phyloP scores from a whole-genome alignment of 2,329 filamentous ascomycete species.

The Penicillium sp. region DNA sequence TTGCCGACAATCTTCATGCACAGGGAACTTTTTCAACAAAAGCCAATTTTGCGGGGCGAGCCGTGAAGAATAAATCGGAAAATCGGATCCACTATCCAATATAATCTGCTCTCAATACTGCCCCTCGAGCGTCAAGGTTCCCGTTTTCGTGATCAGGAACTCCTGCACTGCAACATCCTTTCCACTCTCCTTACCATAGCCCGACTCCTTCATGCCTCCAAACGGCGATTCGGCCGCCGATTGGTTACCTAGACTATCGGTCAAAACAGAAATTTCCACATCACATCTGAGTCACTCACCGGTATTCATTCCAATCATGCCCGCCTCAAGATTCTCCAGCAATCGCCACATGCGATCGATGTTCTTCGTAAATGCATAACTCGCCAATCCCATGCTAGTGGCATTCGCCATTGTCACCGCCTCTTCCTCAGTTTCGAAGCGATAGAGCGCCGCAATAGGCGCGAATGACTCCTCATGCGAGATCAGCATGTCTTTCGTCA shows the following conservation, averaged over 20 bases:
- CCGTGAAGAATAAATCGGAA: background rate
- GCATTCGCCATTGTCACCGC: constrained; percentile 60
- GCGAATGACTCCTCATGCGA: constrained; percentile 65
- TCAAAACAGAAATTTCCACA: background rate
- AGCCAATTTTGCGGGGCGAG: background rate
- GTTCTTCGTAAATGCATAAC: constrained; percentile 68
- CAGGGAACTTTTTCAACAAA: background rate
- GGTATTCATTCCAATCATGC: constrained; percentile 68
- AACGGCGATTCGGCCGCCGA: constrained; percentile 67
- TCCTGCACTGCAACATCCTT: constrained; percentile 65
- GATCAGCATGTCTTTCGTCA: constrained; percentile 59
- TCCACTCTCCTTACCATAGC: constrained; percentile 67
- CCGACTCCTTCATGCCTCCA: constrained; percentile 66
- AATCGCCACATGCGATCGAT: constrained; percentile 65
- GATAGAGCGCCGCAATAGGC: constrained; percentile 62
- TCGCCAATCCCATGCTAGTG: constrained; percentile 65
- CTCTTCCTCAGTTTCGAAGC: constrained; percentile 66
- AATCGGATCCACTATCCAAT: background rate
- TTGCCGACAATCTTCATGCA: too few relatives aligned
- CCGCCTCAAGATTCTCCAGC: constrained; percentile 66
- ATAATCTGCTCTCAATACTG: constrained; percentile 44
- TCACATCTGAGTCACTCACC: constrained; percentile 36
- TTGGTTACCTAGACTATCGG: constrained; percentile 50
- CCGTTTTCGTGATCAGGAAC: constrained; percentile 65
- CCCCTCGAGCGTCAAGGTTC: constrained; percentile 60